Evolutionary conservation across 169 alveolate species (phyloP).

Genomic region (Toxoplasma gondii): DNA sequence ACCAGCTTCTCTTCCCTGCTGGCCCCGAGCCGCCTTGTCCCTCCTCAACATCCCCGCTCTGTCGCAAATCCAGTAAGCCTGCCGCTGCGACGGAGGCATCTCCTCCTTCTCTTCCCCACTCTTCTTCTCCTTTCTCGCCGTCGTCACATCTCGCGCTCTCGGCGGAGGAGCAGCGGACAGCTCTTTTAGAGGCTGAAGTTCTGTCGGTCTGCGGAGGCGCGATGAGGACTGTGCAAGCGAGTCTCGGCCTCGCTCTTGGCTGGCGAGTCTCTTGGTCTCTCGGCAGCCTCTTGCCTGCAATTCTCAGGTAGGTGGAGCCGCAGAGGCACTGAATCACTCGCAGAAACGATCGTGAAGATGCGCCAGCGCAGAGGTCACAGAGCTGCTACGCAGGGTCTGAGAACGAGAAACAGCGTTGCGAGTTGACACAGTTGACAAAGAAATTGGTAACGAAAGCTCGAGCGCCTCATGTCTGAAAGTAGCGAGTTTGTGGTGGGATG

Average conservation of each 20-base stretch:
- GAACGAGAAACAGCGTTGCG: no score
- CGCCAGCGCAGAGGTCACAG: no score
- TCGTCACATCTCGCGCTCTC: background rate
- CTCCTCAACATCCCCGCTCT: background rate
- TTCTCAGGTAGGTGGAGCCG: background rate
- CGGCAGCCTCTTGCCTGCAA: background rate
- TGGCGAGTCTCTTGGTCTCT: conserved; percentile 4
- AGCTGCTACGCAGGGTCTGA: no score
- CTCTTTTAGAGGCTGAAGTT: background rate
- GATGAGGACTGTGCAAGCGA: background rate
- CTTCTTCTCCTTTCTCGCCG: background rate
- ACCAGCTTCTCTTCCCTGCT: background rate
- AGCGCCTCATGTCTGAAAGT: no score
- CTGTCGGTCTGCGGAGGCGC: conserved; percentile 7
- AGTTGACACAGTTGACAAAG: no score
- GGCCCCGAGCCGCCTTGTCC: background rate
- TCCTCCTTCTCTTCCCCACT: background rate
- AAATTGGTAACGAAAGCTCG: no score
- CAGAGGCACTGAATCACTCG: background rate
- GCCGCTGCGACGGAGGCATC: background rate
- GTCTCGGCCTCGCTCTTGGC: background rate
- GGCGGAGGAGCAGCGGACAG: background rate
- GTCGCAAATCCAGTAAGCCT: background rate
- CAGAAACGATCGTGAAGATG: no score
- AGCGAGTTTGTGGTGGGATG: no score